Conservation (phyloP, 2,329 filamentous ascomycete genomes). For the Tolypocladium tundrense region DNA sequence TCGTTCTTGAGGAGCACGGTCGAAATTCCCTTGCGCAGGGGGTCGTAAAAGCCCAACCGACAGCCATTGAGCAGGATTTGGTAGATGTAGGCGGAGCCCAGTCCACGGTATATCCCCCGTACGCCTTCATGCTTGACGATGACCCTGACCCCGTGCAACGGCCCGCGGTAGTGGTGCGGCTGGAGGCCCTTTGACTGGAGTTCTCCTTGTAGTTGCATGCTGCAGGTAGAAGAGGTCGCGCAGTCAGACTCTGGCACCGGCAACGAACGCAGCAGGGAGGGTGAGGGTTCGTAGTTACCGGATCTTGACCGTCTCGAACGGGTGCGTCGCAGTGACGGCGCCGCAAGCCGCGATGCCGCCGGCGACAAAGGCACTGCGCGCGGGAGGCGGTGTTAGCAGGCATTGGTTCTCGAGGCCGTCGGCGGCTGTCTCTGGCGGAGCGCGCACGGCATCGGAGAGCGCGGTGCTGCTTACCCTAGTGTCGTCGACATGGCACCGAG, state of each 20-base stretch:
- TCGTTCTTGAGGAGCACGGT: conserved; percentile 60
- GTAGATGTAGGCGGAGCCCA: conserved; percentile 91
- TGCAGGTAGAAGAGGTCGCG: conserved; percentile 20
- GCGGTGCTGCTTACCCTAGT: conserved; percentile 21
- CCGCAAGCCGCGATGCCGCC: conserved; percentile 95
- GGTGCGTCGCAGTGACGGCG: conserved; percentile 93
- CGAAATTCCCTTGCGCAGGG: conserved; percentile 66
- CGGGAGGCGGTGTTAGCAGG: conserved; percentile 6
- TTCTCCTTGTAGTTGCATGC: conserved; percentile 93
- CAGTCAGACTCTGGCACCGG: not conserved
- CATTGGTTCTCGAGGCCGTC: not conserved
- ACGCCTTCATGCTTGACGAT: conserved; percentile 87
- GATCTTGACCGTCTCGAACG: conserved; percentile 98
- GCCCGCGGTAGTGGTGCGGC: conserved; percentile 80
- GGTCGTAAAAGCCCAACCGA: conserved; percentile 94
- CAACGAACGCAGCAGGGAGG: not conserved
- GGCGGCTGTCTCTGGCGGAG: conserved; percentile 3
- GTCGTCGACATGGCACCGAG: conserved; percentile 21
- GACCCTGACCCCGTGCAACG: conserved; percentile 81
- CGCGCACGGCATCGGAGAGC: not conserved
- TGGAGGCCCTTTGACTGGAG: conserved; percentile 79
- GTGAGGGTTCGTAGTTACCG: conserved; percentile 44
- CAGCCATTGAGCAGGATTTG: conserved; percentile 95
- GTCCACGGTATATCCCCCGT: conserved; percentile 73
- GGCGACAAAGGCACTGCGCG: conserved; percentile 71